Base-by-base conservation (phyloP, 495 filamentous ascomycete genomes). In the Daldinia bambusicola region DNA sequence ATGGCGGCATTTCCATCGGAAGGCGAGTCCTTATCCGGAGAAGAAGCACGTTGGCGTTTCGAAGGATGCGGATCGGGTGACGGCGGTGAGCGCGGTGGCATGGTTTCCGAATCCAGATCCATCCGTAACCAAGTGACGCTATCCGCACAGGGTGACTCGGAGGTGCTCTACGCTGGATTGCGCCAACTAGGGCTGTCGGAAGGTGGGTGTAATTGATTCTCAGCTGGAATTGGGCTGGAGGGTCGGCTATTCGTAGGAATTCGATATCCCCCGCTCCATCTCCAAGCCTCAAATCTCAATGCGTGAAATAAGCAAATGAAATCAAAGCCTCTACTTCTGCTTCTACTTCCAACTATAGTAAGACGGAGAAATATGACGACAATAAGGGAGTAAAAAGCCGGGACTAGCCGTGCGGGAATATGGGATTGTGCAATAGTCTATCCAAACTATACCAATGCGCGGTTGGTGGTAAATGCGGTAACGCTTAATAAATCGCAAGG, bases 41-140 rank as follows among this genome's bases (percentile, higher is more conserved):
- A 83, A 16, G 80, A 80, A 75, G 81, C 81, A 69, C 84, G 82
- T 56, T 81, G 77, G 48, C 85, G 84, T 74, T 88, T 88, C 75
- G 78, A 75, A 55, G 79, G 81, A 62, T 82, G 79, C 45, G 75
- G 75, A 56, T 75, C 75, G 66, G 84, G 84, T 14, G 83, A 84
- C 58, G 79, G 77, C 55, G 82, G 80, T 61, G 77, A 72, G 66
- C 75, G 77, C 53, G 77, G 78, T 61, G 79, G 76, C 79, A 81
- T 82, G 58, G 61, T 78, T 66, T 68, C 73, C 55, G 40, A 62
- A 43, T 66, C 66, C 72, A 77, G 58, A 18, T 67, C 72, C 77
- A 78, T 72, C 34, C 61, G 63, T 26, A 61, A 59, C 64, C 10
- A 40, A 61, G 63, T 56, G 32, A 61, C 53, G 65, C 55, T 58